Base-by-base conservation (phyloP, 140 eudicot genomes). In the Senecio squalidus region DNA sequence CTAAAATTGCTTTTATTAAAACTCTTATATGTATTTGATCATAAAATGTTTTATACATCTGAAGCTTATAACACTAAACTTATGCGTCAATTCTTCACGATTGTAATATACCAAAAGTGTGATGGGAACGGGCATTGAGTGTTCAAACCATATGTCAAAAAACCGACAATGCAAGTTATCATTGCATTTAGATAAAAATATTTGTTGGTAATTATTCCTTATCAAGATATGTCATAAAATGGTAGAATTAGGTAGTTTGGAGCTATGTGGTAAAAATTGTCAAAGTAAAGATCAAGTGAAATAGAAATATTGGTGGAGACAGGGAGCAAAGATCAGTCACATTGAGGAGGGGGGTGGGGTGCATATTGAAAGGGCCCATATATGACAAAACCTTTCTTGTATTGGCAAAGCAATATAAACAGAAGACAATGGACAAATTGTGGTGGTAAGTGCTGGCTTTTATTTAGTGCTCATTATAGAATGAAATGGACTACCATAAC, bases 371-470 rank as follows among this genome's bases (percentile, higher is more conserved):
- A 49, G 70, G 76, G 51, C 76, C 70, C 76, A 43, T 62, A 40
- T 41, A 54, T 62, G 70, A 24, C 70, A 53, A 71, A 71, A 71
- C 76, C 44, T 71, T 66, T 62, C 64, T 33, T 46, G 66, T 58
- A 56, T 46, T 28, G 46, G 34, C 24, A 62, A 61, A 62, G 76
- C 69, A 70, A 45, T 54, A 62, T 56, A 71, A 53, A 71, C 64
- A 60, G 58, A 52, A 58, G 57, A 46, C 52, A 71, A 71, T 62
- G 70, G 76, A 62, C 76, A 71, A 62, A 33, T 62, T 62, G 70
- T 62, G 76, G 76, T 71, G 76, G 76, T 71, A 71, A 71, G 71
- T 71, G 76, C 71, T 71, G 71, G 71, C 76, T 54, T 71, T 62
- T 71, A 53, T 61, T 71, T 55, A 71, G 76, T 71, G 76, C 71